Base-by-base conservation (phyloP, 306 rosid genomes). In the Prunus kanzakura region DNA sequence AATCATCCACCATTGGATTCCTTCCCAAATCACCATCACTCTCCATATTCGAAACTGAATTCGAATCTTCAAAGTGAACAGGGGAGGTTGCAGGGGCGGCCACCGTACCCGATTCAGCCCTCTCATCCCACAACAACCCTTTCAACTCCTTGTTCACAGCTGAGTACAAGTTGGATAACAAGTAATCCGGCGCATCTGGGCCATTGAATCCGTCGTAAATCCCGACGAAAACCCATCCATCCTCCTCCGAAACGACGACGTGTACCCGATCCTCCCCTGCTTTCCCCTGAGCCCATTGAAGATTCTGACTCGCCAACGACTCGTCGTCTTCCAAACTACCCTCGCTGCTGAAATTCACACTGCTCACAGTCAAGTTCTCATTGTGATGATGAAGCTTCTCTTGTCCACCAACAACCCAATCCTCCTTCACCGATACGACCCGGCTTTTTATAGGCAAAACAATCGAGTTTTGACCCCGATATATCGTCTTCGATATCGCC, bases 251-350 rank as follows among this genome's bases (percentile, higher is more conserved):
- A 19, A 96, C 99, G 9, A 96, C 98, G 4, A 96, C 98, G 67
- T 96, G 99, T 4, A 96, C 99, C 16, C 98, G 87, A 63, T 96
- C 99, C 65, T 96, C 99, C 73, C 99, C 99, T 43, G 99, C 99
- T 84, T 92, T 96, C 27, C 99, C 99, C 64, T 96, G 99, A 45
- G 98, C 97, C 98, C 99, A 96, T 69, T 96, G 99, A 25, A 96
- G 92, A 81, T 96, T 96, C 81, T 96, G 99, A 69, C 88, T 84
- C 15, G 86, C 93, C 79, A 81, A 32, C 0, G 96, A 92, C 63
- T 96, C 97, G 29, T 92, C 88, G 16, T 96, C 99, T 41, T 91
- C 97, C 79, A 96, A 84, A 71, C 97, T 96, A 8, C 93, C 93
- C 5, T 96, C 99, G 64, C 99, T 89, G 81, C 99, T 92, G 82